phyloP scores from a whole-genome alignment of 306 rosid species.

The Mimosa pudica region DNA sequence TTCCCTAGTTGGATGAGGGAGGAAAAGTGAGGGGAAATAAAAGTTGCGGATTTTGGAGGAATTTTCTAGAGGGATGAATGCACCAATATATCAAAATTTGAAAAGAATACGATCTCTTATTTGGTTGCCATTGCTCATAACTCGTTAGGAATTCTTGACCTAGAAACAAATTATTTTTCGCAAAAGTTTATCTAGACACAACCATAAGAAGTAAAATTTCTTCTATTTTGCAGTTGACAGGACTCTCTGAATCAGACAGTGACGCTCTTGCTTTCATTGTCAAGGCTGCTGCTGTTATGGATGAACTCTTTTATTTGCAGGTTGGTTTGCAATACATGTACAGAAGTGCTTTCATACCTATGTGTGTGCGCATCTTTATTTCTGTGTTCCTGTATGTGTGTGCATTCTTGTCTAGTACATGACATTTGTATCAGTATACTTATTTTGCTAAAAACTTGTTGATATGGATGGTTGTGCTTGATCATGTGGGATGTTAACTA shows the following conservation, averaged over 20 bases:
- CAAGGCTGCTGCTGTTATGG: conserved; percentile 81
- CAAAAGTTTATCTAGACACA: not conserved
- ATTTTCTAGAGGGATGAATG: conserved; percentile 8
- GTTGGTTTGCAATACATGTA: conserved; percentile 41
- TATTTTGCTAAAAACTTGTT: conserved; percentile 19
- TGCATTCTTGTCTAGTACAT: conserved; percentile 18
- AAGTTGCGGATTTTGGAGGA: conserved; percentile 3
- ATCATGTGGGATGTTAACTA: conserved; percentile 22
- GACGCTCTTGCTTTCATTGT: conserved; percentile 67
- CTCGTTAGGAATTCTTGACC: conserved; percentile 12
- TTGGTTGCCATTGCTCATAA: not conserved
- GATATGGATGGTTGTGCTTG: conserved; percentile 29
- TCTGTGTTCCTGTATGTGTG: conserved; percentile 7
- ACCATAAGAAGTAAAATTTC: conserved; percentile 15
- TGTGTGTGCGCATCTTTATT: conserved; percentile 16
- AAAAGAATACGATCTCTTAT: conserved; percentile 31
- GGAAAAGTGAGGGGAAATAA: too few relatives aligned
- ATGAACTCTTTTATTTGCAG: conserved; percentile 82
- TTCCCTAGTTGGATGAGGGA: too few relatives aligned
- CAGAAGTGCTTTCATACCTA: not conserved
- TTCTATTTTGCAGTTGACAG: conserved; percentile 64
- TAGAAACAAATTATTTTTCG: not conserved
- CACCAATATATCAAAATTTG: conserved; percentile 8
- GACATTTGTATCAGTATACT: conserved; percentile 17
- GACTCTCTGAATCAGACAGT: conserved; percentile 68